Evolutionary conservation across 2,329 filamentous ascomycete species (phyloP), one percentile per base, ranked within the genome.

Genomic region (Paracoccidioides lutzii): DNA sequence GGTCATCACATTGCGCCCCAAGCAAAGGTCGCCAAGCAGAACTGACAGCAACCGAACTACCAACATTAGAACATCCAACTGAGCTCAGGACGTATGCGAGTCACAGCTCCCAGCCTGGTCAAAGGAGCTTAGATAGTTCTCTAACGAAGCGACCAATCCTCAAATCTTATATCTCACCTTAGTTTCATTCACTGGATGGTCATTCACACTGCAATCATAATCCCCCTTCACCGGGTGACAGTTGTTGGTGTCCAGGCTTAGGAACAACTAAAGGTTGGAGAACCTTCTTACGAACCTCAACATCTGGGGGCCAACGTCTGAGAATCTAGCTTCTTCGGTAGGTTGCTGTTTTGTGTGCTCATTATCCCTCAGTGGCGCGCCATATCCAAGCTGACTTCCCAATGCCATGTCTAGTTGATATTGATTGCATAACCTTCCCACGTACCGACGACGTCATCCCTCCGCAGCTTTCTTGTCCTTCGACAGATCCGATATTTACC

Each of bases 61-160:
- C 6, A 32, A 33, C 35, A n/a, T 50, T 7, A n/a, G n/a, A 15
- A 37, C 37, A 30, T 42, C 50, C 50, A 22, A 10, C 37, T 9
- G 48, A 52, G 50, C 28, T 42, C 28, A 3, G 22, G 32, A 41
- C 22, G 42, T 33, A 22, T 22, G 22, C 22, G 22, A 22, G 22
- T 41, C 38, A 32, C 38, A 52, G 38, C 50, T 52, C 38, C 50
- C 38, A 52, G 38, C 45, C 45, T 49, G 45, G 37, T 42, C 50
- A 15, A 42, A 33, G 32, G 50, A 42, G 37, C 50, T 15, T 52
- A 38, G 50, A 51, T n/a, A 52, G 28, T 33, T 42, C 8, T 35
- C 30, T 32, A 7, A 42, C 35, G 3, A n/a, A 52, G 12, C 38
- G 50, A 22, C 28, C 12, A 41, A 35, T 41, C 38, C 40, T 42